These are phyloP conservation scores for Alopecurus myosuroides DNA, from an alignment of 176 grass and related monocot genomes.

Conservation along the genomic window DNA sequence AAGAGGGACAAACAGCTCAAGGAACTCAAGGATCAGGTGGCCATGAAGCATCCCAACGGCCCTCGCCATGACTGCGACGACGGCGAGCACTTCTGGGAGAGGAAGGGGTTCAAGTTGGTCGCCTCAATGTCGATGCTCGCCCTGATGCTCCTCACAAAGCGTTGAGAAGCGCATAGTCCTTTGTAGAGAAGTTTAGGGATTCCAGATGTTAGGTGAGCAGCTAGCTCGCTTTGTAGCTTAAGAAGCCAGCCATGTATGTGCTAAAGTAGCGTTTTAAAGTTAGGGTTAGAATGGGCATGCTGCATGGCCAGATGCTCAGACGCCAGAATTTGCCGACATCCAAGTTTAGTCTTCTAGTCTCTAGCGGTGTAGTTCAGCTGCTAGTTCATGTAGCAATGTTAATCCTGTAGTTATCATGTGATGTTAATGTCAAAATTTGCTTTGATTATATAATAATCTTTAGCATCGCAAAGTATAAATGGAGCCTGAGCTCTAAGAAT, in stretches of 20 bases:
- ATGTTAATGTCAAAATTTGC: not conserved
- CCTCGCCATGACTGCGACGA: not conserved
- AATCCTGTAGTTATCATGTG: not conserved
- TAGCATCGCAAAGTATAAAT: too few species aligned
- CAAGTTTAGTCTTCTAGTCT: constrained; percentile 11
- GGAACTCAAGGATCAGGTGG: constrained; percentile 79
- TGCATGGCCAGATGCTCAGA: constrained; percentile 14
- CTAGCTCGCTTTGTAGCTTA: constrained; percentile 38
- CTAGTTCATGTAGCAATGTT: constrained; percentile 23
- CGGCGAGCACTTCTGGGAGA: constrained; percentile 70
- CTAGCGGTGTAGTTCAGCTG: not conserved
- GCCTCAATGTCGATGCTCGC: constrained; percentile 79
- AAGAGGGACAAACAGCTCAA: constrained; percentile 83
- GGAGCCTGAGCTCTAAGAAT: too few species aligned
- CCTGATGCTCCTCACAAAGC: constrained; percentile 59
- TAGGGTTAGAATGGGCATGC: not conserved
- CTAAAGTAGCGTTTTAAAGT: not conserved
- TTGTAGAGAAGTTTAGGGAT: constrained; percentile 33
- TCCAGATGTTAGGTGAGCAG: constrained; percentile 32
- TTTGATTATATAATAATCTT: not conserved
- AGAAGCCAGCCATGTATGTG: not conserved
- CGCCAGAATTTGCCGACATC: constrained; percentile 24
- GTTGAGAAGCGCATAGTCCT: constrained; percentile 27
- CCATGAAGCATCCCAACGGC: constrained; percentile 36
- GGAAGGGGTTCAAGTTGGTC: constrained; percentile 70